phyloP scores from a whole-genome alignment of 805 yeast species.

The Candida verbasci region DNA sequence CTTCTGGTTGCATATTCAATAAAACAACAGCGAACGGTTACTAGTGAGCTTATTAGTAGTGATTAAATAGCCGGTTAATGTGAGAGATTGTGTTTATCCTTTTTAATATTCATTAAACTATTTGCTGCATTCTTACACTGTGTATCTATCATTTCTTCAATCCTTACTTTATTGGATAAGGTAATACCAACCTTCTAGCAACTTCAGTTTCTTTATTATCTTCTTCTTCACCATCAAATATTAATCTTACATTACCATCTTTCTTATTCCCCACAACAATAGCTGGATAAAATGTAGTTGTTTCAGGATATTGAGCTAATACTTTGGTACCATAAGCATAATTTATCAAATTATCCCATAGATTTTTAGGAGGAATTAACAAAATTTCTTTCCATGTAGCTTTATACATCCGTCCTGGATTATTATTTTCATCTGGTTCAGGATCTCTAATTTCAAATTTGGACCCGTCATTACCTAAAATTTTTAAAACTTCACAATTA shows the following conservation, averaged over 20 bases:
- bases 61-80: no score
- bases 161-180: conserved; percentile 47
- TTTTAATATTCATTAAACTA: no score
- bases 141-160: not conserved
- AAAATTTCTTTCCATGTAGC: conserved; percentile 79
- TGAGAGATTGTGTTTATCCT: no score
- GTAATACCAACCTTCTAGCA: conserved; percentile 75
- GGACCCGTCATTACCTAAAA: conserved; percentile 66
- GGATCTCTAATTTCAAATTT: conserved; percentile 93
- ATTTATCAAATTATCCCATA: conserved; percentile 26
- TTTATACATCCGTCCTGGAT: conserved; percentile 80
- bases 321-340: conserved; percentile 80
- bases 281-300: conserved; percentile 95
- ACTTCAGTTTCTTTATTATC: conserved; percentile 94
- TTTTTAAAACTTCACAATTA: conserved; percentile 81
- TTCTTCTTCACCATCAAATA: conserved; percentile 96
- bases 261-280: conserved; percentile 75
- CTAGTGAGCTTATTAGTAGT: no score
- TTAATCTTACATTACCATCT: conserved; percentile 72
- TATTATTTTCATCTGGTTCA: conserved; percentile 91
- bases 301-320: conserved; percentile 92
- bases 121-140: no score
- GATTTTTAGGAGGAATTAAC: conserved; percentile 55
- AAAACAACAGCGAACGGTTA: no score
- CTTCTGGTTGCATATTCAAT: no score